phyloP scores from a whole-genome alignment of 2,329 filamentous ascomycete species.

The Fusarium coicis region DNA sequence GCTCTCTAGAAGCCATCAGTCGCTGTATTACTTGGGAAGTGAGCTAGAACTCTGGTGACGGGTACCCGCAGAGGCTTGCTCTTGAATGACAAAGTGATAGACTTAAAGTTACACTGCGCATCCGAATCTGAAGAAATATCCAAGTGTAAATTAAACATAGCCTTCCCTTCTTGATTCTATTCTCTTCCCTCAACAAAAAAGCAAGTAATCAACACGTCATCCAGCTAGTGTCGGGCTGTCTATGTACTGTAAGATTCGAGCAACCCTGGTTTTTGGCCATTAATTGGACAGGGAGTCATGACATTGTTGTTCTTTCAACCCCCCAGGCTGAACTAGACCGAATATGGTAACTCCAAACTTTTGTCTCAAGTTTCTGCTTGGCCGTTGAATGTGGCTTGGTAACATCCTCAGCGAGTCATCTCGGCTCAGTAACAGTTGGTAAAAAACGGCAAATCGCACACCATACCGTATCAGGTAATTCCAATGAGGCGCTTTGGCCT shows the following conservation, averaged over 20 bases:
- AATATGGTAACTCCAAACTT: conserved; percentile 1
- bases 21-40: background rate
- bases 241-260: background rate
- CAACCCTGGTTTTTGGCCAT: background rate
- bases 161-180: no score
- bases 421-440: no score
- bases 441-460: background rate
- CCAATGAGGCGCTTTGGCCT: background rate
- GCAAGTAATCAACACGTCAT: background rate
- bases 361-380: background rate
- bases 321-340: background rate
- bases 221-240: background rate
- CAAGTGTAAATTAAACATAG: background rate
- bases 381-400: background rate
- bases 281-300: background rate
- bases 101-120: background rate
- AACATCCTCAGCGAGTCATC: background rate
- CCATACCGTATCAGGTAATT: background rate
- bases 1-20: background rate
- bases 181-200: background rate
- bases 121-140: background rate
- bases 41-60: no score
- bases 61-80: background rate
- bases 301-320: background rate
- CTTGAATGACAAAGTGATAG: background rate